Evolutionary conservation across 2,329 filamentous ascomycete genomes (phyloP).

Genomic region (Madurella fahalii): DNA sequence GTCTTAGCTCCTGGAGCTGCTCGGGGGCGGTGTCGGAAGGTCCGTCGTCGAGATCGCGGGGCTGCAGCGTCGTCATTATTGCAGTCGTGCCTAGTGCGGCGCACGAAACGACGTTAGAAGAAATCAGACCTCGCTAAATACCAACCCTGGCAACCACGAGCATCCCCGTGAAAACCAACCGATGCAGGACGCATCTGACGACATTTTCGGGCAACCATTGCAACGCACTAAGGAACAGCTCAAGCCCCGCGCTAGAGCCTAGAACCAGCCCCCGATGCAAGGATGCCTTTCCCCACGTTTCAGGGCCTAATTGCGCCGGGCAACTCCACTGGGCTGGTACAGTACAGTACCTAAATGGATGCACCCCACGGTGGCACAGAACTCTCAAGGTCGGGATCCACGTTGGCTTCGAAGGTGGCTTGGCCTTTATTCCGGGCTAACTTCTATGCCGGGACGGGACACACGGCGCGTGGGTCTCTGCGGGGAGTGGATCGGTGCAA

Average conservation of each 20-base stretch:
- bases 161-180: no score
- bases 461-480: no score
- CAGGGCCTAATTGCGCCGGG: background rate
- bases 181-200: constrained; percentile 5
- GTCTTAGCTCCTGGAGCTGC: constrained; percentile 69
- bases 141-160: no score
- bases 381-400: background rate
- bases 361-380: background rate
- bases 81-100: constrained; percentile 2
- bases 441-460: background rate
- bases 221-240: background rate
- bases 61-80: constrained; percentile 18
- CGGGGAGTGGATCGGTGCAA: no score
- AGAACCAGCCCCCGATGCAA: constrained; percentile 10
- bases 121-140: background rate
- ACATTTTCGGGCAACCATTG: constrained; percentile 10
- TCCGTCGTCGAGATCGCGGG: constrained; percentile 25
- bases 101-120: background rate
- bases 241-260: constrained; percentile 13
- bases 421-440: no score
- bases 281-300: constrained; percentile 14
- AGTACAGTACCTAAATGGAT: constrained; percentile 10
- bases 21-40: constrained; percentile 46
- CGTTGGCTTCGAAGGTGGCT: background rate
- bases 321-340: constrained; percentile 12